Evolutionary conservation across 169 alveolate genomes (phyloP).

Genomic region (Cryptosporidium parvum): DNA sequence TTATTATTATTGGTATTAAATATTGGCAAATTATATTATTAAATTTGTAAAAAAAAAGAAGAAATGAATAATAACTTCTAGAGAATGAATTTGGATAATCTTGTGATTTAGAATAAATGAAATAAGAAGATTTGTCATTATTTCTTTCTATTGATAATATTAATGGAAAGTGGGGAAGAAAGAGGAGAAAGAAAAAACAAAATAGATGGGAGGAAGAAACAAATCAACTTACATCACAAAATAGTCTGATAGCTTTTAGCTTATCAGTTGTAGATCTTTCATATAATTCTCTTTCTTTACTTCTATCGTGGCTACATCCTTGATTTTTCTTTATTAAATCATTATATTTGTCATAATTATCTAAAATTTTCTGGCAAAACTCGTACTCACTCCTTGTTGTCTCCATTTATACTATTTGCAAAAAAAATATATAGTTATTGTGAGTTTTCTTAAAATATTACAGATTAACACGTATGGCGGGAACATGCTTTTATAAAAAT

Average conservation of each 20-base stretch:
- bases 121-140: no score
- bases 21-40: no score
- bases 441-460: neutral
- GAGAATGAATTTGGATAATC: neutral
- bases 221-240: constrained; percentile 54
- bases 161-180: neutral
- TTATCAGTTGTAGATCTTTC: constrained; percentile 59
- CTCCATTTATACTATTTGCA: constrained; percentile 14
- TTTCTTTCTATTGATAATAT: neutral
- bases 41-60: no score
- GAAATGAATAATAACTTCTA: no score
- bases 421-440: neutral
- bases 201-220: neutral
- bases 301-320: constrained; percentile 64
- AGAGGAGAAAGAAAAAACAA: no score
- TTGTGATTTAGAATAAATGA: neutral
- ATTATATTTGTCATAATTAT: constrained; percentile 30
- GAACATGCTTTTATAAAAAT: neutral
- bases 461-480: constrained; percentile 23
- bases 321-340: neutral
- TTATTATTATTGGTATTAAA: neutral
- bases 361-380: constrained; percentile 9
- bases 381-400: constrained; percentile 31
- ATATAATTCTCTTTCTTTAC: constrained; percentile 69
- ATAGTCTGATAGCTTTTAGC: constrained; percentile 47